Conservation (phyloP, 2,329 filamentous ascomycete genomes). For the Colletotrichum brevisporum region DNA sequence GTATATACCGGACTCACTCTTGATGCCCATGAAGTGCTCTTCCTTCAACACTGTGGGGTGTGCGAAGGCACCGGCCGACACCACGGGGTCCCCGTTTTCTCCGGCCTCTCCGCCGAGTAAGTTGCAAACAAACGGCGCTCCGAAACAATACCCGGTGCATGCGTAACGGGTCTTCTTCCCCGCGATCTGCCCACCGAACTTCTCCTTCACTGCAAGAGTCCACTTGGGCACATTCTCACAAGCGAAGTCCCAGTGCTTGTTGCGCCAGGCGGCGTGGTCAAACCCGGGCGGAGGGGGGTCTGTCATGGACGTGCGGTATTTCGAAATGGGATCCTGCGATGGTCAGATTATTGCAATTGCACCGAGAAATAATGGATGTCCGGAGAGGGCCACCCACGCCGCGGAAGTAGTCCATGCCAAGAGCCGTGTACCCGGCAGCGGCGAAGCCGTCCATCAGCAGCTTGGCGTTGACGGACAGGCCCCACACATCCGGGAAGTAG, state of each 20-base stretch:
- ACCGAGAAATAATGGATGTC: too few relatives aligned
- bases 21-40: slow-evolving; percentile 56
- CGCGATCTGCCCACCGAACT: slow-evolving; percentile 49
- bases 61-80: slow-evolving; percentile 62
- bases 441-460: slow-evolving; percentile 63
- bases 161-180: slow-evolving; percentile 51
- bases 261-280: slow-evolving; percentile 63
- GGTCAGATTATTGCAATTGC: neutral
- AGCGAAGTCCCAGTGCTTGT: slow-evolving; percentile 60
- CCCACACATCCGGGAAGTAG: slow-evolving; percentile 62
- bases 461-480: slow-evolving; percentile 58
- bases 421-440: slow-evolving; percentile 57
- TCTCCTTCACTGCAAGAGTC: slow-evolving; percentile 53
- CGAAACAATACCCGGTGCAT: slow-evolving; percentile 59
- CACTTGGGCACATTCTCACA: slow-evolving; percentile 59
- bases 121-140: slow-evolving; percentile 60
- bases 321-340: slow-evolving; percentile 58
- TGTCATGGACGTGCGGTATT: slow-evolving; percentile 50
- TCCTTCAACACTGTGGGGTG: slow-evolving; percentile 66
- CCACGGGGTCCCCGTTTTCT: slow-evolving; percentile 36
- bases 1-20: slow-evolving; percentile 46
- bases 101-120: slow-evolving; percentile 29
- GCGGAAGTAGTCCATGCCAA: slow-evolving; percentile 61
- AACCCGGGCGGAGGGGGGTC: slow-evolving; percentile 53
- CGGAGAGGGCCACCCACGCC: slow-evolving; percentile 48